Evolutionary conservation across 2,329 filamentous ascomycete species (phyloP), one percentile per base, ranked within the genome.

Genomic region (Colletotrichum sojae): DNA sequence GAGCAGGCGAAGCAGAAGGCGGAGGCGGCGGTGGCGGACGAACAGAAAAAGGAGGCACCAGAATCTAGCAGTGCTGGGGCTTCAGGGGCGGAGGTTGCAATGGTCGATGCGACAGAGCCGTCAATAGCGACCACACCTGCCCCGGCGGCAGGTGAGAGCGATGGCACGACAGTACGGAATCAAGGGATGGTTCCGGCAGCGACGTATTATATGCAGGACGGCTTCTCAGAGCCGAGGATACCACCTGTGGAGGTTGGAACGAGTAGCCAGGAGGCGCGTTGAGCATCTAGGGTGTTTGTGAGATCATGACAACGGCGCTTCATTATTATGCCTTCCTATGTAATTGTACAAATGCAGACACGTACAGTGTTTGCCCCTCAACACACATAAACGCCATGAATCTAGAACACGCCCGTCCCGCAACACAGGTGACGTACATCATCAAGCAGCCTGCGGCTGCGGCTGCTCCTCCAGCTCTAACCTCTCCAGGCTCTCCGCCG

Each of bases 381-480:
- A 0, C 59, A 52, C 27, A 55, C 25, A 60, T 49, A 25, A 65
- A 66, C 63, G 55, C 49, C 63, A 40, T 31, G 16, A 36, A 58
- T 51, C 16, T 54, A 5, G 20, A 48, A 54, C 40, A 52, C 40
- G 10, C 10, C 31, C 10, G n/a, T 49, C 13, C 16, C 4, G 39
- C 2, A 5, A 55, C 18, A 56, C 6, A 36, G 16, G 56, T 6
- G 27, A 36, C 31, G 31, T 36, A 10, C 31, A 36, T 68, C 63
- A 73, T 60, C 53, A 72, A 12, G 71, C 72, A 16, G 60, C 56
- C 58, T 75, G 61, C 60, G 71, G 62, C 67, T 71, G 65, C 39
- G 67, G 72, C 49, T 57, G 71, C 59, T 81, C 77, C 46, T 79
- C 75, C 57, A 85, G 73, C 16, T 80, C 79, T 78, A 85, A 76